A percentile compares a stretch with the other conserved stretches of the same genome.
Conservation (phyloP, 2,329 filamentous ascomycete genomes). For the Pseudogymnoascus sp. region DNA sequence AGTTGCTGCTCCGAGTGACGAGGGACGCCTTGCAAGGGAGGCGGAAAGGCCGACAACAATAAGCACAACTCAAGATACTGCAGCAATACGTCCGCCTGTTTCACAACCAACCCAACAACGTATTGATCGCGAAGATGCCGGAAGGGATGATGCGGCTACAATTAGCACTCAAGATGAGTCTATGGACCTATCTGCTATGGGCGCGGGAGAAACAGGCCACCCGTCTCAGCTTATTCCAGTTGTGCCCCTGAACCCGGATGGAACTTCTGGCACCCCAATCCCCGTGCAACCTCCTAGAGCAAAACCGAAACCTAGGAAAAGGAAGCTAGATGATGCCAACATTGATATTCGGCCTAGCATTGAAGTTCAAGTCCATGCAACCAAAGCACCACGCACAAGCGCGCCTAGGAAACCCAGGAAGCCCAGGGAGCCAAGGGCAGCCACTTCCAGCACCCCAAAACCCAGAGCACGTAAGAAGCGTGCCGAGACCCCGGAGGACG, state of each 20-base stretch:
- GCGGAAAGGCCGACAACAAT: background rate
- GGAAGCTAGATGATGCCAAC: slow-evolving; percentile 4
- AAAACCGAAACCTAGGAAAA: background rate
- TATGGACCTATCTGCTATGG: slow-evolving; percentile 13
- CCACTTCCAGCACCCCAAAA: slow-evolving; percentile 16
- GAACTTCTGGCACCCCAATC: slow-evolving; percentile 18
- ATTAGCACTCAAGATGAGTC: background rate
- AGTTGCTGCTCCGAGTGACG: background rate
- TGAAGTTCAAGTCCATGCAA: slow-evolving; percentile 9
- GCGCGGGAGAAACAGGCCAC: slow-evolving; percentile 12
- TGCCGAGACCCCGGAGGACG: slow-evolving; percentile 51
- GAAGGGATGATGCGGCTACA: background rate
- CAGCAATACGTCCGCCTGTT: background rate
- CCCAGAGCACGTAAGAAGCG: slow-evolving; percentile 21
- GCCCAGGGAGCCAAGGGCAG: background rate
- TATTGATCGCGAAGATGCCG: background rate
- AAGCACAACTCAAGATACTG: background rate
- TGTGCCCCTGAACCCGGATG: slow-evolving; percentile 23
- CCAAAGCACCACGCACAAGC: background rate
- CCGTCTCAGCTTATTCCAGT: slow-evolving; percentile 18
- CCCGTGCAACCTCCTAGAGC: slow-evolving; percentile 5
- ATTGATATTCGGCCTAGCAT: slow-evolving; percentile 11
- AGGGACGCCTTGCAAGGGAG: background rate
- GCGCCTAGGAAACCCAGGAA: slow-evolving; percentile 10
- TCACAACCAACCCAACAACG: background rate